phyloP scores from a whole-genome alignment of 768 basidiomycete species.

The Tulasnella sp. region DNA sequence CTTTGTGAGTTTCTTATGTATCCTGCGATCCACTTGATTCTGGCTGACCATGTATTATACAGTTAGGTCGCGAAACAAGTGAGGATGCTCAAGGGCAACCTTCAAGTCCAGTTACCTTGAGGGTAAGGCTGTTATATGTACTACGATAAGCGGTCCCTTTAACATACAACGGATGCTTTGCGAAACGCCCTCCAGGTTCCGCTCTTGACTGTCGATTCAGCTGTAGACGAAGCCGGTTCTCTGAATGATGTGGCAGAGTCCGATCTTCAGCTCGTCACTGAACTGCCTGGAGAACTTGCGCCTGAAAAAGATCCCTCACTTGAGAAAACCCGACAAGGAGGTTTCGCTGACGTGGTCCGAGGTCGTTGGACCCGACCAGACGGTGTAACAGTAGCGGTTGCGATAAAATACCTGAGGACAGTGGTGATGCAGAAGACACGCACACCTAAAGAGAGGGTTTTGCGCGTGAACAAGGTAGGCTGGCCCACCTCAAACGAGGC shows the following conservation, averaged over 20 bases:
- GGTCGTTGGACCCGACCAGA: neutral
- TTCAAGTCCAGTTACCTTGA: no score
- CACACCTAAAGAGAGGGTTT: neutral
- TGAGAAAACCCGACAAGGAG: neutral
- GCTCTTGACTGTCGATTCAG: no score
- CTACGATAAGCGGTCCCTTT: no score
- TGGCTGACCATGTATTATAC: neutral
- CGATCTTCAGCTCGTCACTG: neutral
- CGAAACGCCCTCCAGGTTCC: no score
- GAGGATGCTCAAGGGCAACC: no score
- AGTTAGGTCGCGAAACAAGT: neutral
- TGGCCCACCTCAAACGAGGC: neutral
- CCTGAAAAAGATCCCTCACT: neutral
- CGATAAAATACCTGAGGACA: neutral
- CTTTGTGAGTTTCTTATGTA: no score
- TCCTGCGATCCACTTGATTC: no score
- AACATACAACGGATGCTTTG: no score
- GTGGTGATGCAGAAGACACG: neutral
- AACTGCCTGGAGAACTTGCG: neutral
- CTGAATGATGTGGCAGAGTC: no score
- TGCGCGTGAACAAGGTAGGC: neutral
- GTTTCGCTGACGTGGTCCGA: neutral
- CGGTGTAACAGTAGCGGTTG: neutral
- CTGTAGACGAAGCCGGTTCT: no score
- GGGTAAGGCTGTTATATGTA: no score